Percentiles rank a stretch among this genome's conserved stretches.
Evolutionary conservation across 2,329 filamentous ascomycete genomes (phyloP).

Genomic region (Alternaria burnsii): DNA sequence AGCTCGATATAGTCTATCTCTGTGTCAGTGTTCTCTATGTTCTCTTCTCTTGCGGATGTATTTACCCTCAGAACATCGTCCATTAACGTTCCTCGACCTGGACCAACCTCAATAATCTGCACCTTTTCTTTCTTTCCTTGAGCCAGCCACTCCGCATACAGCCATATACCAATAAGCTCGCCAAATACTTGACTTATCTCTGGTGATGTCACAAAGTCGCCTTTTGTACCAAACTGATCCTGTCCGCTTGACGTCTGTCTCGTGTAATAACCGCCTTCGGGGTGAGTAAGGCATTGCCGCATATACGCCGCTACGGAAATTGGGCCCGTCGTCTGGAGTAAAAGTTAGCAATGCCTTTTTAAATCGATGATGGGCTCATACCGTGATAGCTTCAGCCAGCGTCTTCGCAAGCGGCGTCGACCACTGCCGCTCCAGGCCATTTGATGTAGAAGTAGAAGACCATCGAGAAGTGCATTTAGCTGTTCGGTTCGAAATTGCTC

Average conservation of each 20-base stretch:
- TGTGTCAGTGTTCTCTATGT: constrained; percentile 18
- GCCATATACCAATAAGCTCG: constrained; percentile 92
- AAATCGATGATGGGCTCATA: constrained; percentile 52
- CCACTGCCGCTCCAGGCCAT: constrained; percentile 68
- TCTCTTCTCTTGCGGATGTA: background rate
- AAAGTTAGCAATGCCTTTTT: constrained; percentile 7
- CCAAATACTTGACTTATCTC: constrained; percentile 98
- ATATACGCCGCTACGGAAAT: constrained; percentile 94
- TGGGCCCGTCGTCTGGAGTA: constrained; percentile 79
- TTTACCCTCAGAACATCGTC: constrained; percentile 89
- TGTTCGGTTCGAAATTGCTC: constrained; percentile 6
- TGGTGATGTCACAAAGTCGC: constrained; percentile 96
- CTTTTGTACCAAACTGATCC: constrained; percentile 91
- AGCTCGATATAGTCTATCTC: constrained; percentile 79
- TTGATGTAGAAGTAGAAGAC: constrained; percentile 36
- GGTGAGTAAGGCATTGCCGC: constrained; percentile 96
- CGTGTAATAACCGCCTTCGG: constrained; percentile 93
- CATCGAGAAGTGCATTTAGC: constrained; percentile 47
- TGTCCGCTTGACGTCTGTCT: constrained; percentile 69
- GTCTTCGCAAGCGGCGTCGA: constrained; percentile 91
- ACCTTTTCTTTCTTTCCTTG: constrained; percentile 80
- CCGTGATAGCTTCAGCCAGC: constrained; percentile 85
- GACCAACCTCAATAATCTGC: constrained; percentile 92
- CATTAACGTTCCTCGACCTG: constrained; percentile 95
- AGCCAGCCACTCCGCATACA: constrained; percentile 94